phyloP scores from a whole-genome alignment of 192 early-diverging fungal species.

The Entomortierella parvispora region DNA sequence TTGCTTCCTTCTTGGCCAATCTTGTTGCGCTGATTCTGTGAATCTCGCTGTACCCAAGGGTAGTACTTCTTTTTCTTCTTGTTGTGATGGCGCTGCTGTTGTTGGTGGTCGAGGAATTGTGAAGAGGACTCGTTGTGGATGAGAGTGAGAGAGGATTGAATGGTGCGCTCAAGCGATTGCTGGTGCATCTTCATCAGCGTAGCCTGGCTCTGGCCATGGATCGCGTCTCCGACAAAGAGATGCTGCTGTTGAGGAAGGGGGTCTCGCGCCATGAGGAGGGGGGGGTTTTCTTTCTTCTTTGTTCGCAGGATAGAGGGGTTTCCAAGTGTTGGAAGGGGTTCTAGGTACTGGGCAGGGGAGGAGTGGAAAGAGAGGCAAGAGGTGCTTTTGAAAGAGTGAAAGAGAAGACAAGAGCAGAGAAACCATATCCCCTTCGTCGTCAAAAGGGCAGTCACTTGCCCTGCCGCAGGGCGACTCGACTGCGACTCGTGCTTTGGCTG shows the following conservation, averaged over 20 bases:
- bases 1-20: constrained; percentile 61
- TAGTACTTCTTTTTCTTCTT: constrained; percentile 52
- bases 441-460: too few species aligned
- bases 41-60: constrained; percentile 51
- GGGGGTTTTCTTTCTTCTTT: not conserved
- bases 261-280: constrained; percentile 36
- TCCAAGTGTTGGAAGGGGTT: too few species aligned
- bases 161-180: constrained; percentile 30
- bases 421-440: too few species aligned
- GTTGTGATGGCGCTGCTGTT: constrained; percentile 21
- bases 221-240: constrained; percentile 20
- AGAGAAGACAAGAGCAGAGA: too few species aligned
- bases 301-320: not conserved
- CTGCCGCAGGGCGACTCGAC: too few species aligned
- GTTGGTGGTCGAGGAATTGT: not conserved
- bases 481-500: too few species aligned
- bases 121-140: constrained; percentile 21
- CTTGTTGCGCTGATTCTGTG: constrained; percentile 45
- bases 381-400: too few species aligned
- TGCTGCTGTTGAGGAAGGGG: constrained; percentile 7
- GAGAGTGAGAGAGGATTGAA: constrained; percentile 27
- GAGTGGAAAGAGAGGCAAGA: too few species aligned
- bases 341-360: too few species aligned
- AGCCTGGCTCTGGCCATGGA: constrained; percentile 38
- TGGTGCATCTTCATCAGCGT: constrained; percentile 34